phyloP scores from a whole-genome alignment of 2,329 filamentous ascomycete genomes.

The Apiospora hydei region DNA sequence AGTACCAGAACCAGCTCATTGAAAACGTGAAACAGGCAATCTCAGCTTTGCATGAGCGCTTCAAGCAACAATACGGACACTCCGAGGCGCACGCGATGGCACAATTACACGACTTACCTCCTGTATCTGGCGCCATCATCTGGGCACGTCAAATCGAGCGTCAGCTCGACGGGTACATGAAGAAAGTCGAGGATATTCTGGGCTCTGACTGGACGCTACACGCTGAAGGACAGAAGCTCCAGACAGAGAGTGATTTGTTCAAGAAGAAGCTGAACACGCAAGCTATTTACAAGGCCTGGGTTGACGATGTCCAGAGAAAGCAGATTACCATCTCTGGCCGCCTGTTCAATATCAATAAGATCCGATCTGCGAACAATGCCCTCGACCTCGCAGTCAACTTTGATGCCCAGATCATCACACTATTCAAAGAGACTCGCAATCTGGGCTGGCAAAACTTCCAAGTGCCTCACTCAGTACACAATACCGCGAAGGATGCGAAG shows the following conservation, averaged over 20 bases:
- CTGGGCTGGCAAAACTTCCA: constrained; percentile 93
- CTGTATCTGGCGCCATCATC: constrained; percentile 95
- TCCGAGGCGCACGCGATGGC: constrained; percentile 99
- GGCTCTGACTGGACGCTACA: constrained; percentile 95
- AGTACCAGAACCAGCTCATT: constrained; percentile 98
- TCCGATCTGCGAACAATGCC: constrained; percentile 87
- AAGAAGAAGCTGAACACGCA: constrained; percentile 94
- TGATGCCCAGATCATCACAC: constrained; percentile 92
- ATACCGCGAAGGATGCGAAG: constrained; percentile 98
- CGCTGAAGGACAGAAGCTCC: constrained; percentile 91
- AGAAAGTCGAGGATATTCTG: constrained; percentile 97
- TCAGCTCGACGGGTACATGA: constrained; percentile 96
- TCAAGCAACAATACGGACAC: constrained; percentile 98
- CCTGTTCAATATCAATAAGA: constrained; percentile 87
- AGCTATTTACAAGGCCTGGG: constrained; percentile 94
- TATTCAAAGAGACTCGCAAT: constrained; percentile 99
- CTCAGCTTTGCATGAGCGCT: constrained; percentile 89
- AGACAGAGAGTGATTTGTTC: constrained; percentile 91
- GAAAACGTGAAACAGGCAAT: constrained; percentile 98
- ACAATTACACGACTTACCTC: constrained; percentile 91
- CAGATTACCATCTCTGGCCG: constrained; percentile 92
- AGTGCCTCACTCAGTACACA: constrained; percentile 92
- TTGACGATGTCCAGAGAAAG: constrained; percentile 85
- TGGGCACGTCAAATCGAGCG: constrained; percentile 98
- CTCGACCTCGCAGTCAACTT: constrained; percentile 95